Evolutionary conservation across 768 basidiomycete species (phyloP).

Genomic region (Boletus eberwhitei): DNA sequence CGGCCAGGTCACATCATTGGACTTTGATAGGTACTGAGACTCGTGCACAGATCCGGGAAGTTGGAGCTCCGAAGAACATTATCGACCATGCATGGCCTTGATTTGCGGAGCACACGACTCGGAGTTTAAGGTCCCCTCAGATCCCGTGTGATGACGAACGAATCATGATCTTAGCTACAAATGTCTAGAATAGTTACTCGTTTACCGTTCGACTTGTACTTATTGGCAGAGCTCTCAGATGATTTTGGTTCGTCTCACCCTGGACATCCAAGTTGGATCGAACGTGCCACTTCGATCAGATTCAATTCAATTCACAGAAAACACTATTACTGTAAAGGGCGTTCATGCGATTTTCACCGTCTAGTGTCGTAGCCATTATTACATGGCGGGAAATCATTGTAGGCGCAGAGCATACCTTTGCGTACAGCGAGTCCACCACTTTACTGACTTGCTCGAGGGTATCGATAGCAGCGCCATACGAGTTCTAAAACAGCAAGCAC

Average conservation of each 20-base stretch:
- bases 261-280: neutral
- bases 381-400: neutral
- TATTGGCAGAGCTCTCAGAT: neutral
- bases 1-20: too few species aligned
- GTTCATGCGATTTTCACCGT: slow-evolving; percentile 43
- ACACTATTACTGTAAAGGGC: neutral
- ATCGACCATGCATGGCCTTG: too few species aligned
- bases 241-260: neutral
- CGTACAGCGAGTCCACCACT: slow-evolving; percentile 92
- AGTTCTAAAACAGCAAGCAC: slow-evolving; percentile 49
- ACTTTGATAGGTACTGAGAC: too few species aligned
- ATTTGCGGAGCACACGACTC: too few species aligned
- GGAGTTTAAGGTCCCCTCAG: too few species aligned
- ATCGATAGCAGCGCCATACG: slow-evolving; percentile 85
- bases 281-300: neutral
- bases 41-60: too few species aligned
- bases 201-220: neutral
- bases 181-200: neutral
- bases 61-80: too few species aligned
- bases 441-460: slow-evolving; percentile 89
- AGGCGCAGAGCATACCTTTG: slow-evolving; percentile 50
- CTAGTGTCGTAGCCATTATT: slow-evolving; percentile 18
- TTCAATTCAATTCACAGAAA: neutral
- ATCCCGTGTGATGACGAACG: too few species aligned
- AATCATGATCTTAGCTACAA: too few species aligned